These are phyloP conservation scores for Stachybotrys chartarum DNA, from an alignment of 2,329 filamentous ascomycete genomes.

Conservation along the genomic window DNA sequence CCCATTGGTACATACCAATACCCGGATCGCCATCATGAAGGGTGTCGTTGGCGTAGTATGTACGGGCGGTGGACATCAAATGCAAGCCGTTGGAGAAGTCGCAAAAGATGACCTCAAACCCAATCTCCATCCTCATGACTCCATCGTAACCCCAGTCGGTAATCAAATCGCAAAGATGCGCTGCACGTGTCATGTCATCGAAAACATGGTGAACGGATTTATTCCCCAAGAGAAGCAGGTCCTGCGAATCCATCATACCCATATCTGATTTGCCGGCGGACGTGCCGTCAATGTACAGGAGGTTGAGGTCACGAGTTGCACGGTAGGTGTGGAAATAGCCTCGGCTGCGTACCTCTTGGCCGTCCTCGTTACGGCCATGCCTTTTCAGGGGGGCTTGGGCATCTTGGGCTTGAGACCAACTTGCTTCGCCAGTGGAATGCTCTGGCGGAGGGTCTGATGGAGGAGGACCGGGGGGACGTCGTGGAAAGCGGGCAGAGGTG, in stretches of 20 bases:
- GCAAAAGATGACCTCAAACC: constrained; percentile 65
- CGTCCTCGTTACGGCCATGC: constrained; percentile 4
- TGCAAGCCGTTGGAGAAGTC: constrained; percentile 43
- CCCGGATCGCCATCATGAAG: constrained; percentile 4
- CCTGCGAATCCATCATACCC: constrained; percentile 63
- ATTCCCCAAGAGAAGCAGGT: constrained; percentile 47
- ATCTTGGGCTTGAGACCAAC: not conserved
- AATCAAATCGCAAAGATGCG: constrained; percentile 47
- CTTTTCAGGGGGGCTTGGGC: not conserved
- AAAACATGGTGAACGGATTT: constrained; percentile 11
- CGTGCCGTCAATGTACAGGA: constrained; percentile 66
- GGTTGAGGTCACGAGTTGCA: constrained; percentile 46
- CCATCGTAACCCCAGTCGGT: constrained; percentile 53
- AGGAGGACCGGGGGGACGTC: not conserved
- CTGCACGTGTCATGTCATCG: constrained; percentile 45
- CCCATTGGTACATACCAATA: constrained; percentile 30
- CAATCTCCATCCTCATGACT: constrained; percentile 59
- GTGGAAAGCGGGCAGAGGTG: not conserved
- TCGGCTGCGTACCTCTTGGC: constrained; percentile 9
- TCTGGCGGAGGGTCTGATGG: no score
- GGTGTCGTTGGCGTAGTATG: constrained; percentile 8
- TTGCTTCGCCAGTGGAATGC: no score
- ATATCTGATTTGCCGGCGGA: constrained; percentile 57
- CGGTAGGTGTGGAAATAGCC: constrained; percentile 64
- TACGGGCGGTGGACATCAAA: constrained; percentile 23